phyloP scores from a whole-genome alignment of 75 land plant genomes.

The Azolla pinnata region DNA sequence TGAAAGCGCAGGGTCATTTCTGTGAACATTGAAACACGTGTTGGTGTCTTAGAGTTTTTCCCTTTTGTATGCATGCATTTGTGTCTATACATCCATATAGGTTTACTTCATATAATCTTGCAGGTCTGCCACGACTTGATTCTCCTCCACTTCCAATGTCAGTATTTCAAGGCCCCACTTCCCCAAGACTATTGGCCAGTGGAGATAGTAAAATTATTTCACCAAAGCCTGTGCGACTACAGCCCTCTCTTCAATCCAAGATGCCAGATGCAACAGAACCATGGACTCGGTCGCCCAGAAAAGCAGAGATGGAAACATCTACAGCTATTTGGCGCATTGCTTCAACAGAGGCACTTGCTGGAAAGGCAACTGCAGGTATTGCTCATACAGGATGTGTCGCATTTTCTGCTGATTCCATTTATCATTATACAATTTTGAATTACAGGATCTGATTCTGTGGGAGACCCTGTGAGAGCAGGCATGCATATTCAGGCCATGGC shows the following conservation, averaged over 20 bases:
- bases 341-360: not conserved
- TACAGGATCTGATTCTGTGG: no score
- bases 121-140: slow-evolving; percentile 92
- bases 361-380: not conserved
- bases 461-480: slow-evolving; percentile 30
- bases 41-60: no score
- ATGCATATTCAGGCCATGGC: slow-evolving; percentile 84
- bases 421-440: no score
- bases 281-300: slow-evolving; percentile 99
- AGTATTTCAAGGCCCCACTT: slow-evolving; percentile 11
- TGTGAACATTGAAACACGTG: no score
- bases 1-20: no score
- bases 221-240: slow-evolving; percentile 66
- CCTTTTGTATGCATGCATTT: no score
- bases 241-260: slow-evolving; percentile 31
- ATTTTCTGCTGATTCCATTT: not conserved
- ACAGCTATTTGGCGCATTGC: slow-evolving; percentile 65
- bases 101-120: no score
- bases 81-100: no score
- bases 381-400: no score
- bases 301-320: slow-evolving; percentile 75
- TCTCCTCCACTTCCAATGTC: slow-evolving; percentile 74
- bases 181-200: slow-evolving; percentile 15
- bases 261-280: slow-evolving; percentile 68
- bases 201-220: slow-evolving; percentile 52